Percentiles rank a stretch among this genome's conserved stretches.
Evolutionary conservation across 257 asterid genomes (phyloP).

Genomic region (Solanum etuberosum): DNA sequence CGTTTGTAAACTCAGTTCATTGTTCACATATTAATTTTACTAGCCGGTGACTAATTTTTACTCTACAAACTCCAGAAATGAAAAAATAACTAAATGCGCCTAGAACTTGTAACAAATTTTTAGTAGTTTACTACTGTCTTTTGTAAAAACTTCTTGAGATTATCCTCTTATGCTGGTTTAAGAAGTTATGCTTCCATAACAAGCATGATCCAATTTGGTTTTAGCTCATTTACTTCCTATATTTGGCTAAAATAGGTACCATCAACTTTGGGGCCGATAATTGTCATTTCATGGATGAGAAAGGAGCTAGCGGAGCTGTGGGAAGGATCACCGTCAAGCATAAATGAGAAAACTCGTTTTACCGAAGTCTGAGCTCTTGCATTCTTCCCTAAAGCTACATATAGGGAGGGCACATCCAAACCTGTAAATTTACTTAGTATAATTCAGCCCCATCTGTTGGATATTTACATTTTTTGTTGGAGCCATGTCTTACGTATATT

Average conservation of each 20-base stretch:
- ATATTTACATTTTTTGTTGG: neutral
- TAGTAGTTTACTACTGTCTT: neutral
- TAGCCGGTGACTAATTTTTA: neutral
- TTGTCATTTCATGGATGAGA: conserved; percentile 69
- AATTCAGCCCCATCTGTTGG: neutral
- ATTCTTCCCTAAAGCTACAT: neutral
- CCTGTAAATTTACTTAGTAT: neutral
- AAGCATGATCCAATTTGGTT: neutral
- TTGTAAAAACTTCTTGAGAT: neutral
- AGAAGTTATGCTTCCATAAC: neutral
- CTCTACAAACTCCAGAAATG: neutral
- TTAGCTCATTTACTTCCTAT: neutral
- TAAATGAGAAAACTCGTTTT: conserved; percentile 43
- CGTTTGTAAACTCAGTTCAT: neutral
- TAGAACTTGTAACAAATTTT: neutral
- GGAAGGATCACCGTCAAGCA: conserved; percentile 53
- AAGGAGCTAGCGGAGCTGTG: conserved; percentile 74
- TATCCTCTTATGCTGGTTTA: neutral
- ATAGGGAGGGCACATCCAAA: neutral
- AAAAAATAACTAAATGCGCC: neutral
- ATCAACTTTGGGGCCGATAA: conserved; percentile 75
- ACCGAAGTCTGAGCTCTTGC: conserved; percentile 35
- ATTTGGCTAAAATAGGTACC: conserved; percentile 52
- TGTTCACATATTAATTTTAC: neutral
- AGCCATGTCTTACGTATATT: neutral